Conservation (phyloP, 164 flowering plant species). For the Liriodendron chinense region DNA sequence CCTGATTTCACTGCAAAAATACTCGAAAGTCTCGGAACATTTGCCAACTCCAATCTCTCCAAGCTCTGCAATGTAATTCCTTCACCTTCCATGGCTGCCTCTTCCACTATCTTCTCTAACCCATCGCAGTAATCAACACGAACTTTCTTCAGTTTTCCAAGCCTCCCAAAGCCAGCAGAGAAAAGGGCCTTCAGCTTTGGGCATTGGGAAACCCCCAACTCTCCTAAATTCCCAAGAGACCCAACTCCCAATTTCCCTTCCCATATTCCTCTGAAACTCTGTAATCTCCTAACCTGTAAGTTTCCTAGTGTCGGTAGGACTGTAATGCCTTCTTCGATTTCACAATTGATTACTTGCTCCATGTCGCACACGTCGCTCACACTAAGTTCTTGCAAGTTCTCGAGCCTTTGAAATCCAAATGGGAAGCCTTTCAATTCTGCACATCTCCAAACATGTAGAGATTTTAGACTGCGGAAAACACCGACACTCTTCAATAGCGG, state of each 20-base stretch:
- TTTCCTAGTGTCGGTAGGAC: neutral
- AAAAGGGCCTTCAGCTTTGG: conserved; percentile 1
- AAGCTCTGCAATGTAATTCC: neutral
- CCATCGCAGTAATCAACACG: neutral
- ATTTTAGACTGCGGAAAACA: neutral
- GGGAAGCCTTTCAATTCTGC: neutral
- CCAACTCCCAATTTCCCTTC: neutral
- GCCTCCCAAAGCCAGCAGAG: conserved; percentile 4
- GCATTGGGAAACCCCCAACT: neutral
- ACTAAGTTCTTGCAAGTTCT: neutral
- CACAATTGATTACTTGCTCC: neutral
- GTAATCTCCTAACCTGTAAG: neutral
- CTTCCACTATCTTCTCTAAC: neutral
- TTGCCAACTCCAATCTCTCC: neutral
- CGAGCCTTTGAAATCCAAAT: neutral
- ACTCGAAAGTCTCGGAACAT: neutral
- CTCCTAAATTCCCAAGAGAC: neutral
- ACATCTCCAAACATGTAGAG: conserved; percentile 3
- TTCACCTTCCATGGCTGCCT: neutral
- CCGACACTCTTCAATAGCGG: neutral
- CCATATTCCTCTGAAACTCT: neutral
- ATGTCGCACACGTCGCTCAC: neutral
- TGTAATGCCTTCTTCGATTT: neutral
- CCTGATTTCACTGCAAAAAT: neutral
- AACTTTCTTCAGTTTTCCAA: neutral